phyloP scores from a whole-genome alignment of 345 rosid genomes.

The Murraya koenigii region DNA sequence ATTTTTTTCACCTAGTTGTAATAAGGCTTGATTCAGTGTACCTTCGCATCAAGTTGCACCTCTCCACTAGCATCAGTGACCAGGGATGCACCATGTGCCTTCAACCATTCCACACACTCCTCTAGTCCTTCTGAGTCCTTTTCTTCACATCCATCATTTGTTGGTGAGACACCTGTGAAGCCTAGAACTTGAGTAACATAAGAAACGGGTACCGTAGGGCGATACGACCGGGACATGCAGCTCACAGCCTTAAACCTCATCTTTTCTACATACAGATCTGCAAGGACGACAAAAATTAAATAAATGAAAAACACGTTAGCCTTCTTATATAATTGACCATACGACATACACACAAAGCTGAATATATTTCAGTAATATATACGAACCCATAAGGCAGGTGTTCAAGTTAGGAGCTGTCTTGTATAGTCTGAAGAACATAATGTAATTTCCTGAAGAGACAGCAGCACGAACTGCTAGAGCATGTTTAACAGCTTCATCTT shows the following conservation, averaged over 20 bases:
- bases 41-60: conserved; percentile 82
- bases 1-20: not conserved
- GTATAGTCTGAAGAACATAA: conserved; percentile 80
- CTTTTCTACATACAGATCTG: conserved; percentile 92
- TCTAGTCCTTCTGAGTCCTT: conserved; percentile 55
- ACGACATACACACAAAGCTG: not conserved
- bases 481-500: conserved; percentile 80
- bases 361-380: not conserved
- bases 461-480: conserved; percentile 96
- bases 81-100: conserved; percentile 79
- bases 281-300: conserved; percentile 8
- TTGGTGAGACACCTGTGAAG: conserved; percentile 33
- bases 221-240: conserved; percentile 86
- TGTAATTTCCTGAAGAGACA: conserved; percentile 88
- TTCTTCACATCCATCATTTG: conserved; percentile 52
- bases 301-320: not conserved
- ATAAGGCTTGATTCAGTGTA: conserved; percentile 13
- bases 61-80: conserved; percentile 60
- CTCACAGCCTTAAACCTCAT: conserved; percentile 90
- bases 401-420: conserved; percentile 88
- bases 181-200: conserved; percentile 76
- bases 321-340: not conserved
- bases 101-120: conserved; percentile 87
- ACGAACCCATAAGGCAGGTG: conserved; percentile 87
- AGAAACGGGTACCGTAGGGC: conserved; percentile 79